Evolutionary conservation across 169 alveolate species (phyloP).

Genomic region (Plasmodium vivax): DNA sequence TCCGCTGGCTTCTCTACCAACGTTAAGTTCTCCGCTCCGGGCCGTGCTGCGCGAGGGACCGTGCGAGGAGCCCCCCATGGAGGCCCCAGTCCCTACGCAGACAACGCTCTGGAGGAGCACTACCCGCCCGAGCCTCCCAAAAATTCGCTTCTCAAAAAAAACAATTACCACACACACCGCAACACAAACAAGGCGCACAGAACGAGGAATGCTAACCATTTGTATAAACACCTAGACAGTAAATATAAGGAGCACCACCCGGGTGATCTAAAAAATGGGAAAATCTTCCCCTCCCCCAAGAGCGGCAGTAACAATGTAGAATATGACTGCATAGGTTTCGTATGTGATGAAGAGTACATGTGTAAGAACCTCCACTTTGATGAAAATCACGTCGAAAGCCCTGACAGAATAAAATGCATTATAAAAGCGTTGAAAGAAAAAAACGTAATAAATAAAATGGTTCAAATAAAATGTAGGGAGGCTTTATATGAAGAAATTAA

Average conservation of each 20-base stretch:
- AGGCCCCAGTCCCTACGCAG: background rate
- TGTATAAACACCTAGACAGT: background rate
- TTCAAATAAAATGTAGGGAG: slow-evolving; percentile 67
- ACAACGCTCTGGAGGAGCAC: background rate
- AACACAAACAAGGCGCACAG: background rate
- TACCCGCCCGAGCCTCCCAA: background rate
- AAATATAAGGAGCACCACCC: background rate
- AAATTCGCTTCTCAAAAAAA: background rate
- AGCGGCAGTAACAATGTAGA: background rate
- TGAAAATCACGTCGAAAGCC: slow-evolving; percentile 48
- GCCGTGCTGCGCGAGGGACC: background rate
- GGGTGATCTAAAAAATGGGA: background rate
- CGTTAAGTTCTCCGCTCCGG: background rate
- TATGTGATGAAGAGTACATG: slow-evolving; percentile 62
- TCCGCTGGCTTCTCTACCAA: background rate
- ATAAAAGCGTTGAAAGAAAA: slow-evolving; percentile 51
- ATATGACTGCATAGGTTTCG: slow-evolving; percentile 65
- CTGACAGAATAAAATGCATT: slow-evolving; percentile 40
- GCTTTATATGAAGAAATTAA: slow-evolving; percentile 55
- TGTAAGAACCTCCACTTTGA: slow-evolving; percentile 42
- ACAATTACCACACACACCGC: background rate
- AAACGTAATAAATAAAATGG: slow-evolving; percentile 59
- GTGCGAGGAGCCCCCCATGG: background rate
- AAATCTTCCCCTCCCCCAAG: background rate
- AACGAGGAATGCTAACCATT: background rate